Base-by-base conservation (phyloP, 768 basidiomycete species). In the Panaeolus cyanescens region DNA sequence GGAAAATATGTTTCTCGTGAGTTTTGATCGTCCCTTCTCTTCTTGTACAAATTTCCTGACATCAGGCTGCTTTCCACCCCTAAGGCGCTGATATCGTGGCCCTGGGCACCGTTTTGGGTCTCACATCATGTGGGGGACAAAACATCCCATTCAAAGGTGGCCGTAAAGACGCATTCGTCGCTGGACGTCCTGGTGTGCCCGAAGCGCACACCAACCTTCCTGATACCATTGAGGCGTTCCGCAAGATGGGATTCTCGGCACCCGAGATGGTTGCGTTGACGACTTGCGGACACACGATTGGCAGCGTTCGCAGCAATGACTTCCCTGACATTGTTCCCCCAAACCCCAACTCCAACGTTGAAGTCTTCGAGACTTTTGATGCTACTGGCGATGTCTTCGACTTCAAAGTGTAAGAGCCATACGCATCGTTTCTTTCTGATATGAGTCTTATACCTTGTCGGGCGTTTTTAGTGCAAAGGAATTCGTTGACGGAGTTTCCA, bases 231-330 rank as follows among this genome's bases (percentile, higher is more conserved):
- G 66, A 67, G 20, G 65, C 65, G 33, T 80, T 80, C 64, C 60
- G 70, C 9, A 66, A 70, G 0, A 64, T 70, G 59, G 79, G 79
- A 2, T 80, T 77, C 63, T 69, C 65, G 10, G 63, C 70, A 17
- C 61, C 70, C n/a, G 75, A 79, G 56, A 78, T 77, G 76, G 78
- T 79, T 39, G 69, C 72, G 55, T 70, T 80, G 36, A 71, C 74
- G 12, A 76, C 77, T 1, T 80, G 79, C 61, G 79, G 79, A 15
- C 78, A 80, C 60, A 74, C 77, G 1, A 64, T 80, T 12, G 79
- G 79, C 36, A 71, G 75, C 42, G 75, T 79, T 2, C 72, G 77
- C 20, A 75, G 71, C 58, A 69, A 69, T 1, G 75, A 75, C 53
- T 79, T 79, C 45, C 76, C 79, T 0, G 62, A 63, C 17, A 60